A percentile compares a stretch with the other conserved stretches of the same genome.
Conservation (phyloP, 768 basidiomycete genomes). For the Leccinum arenicola region DNA sequence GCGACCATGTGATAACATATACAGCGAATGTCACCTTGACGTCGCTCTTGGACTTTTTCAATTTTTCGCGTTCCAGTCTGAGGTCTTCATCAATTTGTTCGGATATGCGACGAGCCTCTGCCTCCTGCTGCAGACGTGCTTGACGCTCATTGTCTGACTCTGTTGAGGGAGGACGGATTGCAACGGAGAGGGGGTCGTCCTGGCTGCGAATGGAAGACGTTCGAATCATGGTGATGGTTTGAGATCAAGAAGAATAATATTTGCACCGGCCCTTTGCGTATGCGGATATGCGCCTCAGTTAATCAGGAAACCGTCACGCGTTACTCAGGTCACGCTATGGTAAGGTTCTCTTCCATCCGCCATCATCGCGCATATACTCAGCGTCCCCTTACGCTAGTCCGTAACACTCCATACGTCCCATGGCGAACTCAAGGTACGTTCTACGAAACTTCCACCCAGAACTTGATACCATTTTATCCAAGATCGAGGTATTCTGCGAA, state of each 20-base stretch:
- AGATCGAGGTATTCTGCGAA: conserved; percentile 98
- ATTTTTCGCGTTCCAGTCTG: conserved; percentile 61
- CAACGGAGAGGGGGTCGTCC: conserved; percentile 72
- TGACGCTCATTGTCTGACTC: conserved; percentile 69
- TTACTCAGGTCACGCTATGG: conserved; percentile 31
- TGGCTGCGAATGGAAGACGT: conserved; percentile 72
- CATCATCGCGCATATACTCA: conserved; percentile 23
- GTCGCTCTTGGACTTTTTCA: conserved; percentile 66
- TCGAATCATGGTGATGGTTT: conserved; percentile 49
- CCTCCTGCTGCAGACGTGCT: conserved; percentile 59
- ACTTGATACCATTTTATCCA: conserved; percentile 5
- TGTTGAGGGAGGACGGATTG: conserved; percentile 58
- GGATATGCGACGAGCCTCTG: conserved; percentile 71
- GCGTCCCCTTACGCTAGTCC: conserved; percentile 49
- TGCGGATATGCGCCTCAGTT: background rate
- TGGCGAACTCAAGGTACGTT: conserved; percentile 86
- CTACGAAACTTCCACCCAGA: background rate
- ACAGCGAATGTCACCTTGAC: conserved; percentile 53
- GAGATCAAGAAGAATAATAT: conserved; percentile 18
- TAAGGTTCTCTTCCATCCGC: conserved; percentile 23
- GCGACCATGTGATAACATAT: background rate
- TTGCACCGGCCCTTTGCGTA: background rate
- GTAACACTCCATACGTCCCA: conserved; percentile 93
- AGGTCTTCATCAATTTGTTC: conserved; percentile 84
- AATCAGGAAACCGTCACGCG: conserved; percentile 26